Evolutionary conservation across 2,329 filamentous ascomycete species (phyloP).

Genomic region (Escovopsis sp.): DNA sequence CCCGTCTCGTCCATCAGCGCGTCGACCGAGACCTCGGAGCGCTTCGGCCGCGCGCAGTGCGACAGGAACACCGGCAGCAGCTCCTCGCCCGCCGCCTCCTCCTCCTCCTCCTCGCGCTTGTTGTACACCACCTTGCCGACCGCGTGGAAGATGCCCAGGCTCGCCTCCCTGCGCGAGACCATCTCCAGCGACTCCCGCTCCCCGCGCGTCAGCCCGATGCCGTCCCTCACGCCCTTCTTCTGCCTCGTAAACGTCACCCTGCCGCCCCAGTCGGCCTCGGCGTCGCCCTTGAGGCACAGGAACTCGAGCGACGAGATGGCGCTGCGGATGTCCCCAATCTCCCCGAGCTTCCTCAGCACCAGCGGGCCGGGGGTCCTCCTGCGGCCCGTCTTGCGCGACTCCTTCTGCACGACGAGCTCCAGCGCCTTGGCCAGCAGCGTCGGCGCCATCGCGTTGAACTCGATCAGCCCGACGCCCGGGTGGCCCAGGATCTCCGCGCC

Average conservation of each 20-base stretch:
- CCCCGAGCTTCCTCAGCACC: constrained; percentile 65
- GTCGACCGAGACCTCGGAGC: constrained; percentile 54
- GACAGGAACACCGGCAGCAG: constrained; percentile 48
- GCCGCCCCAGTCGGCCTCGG: constrained; percentile 59
- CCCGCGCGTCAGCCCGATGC: constrained; percentile 51
- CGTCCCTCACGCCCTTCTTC: constrained; percentile 45
- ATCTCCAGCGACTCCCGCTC: constrained; percentile 69
- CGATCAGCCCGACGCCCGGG: constrained; percentile 62
- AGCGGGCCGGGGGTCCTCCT: constrained; percentile 61
- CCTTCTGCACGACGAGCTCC: constrained; percentile 69
- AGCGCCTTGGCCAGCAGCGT: constrained; percentile 76
- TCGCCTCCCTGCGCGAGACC: constrained; percentile 76
- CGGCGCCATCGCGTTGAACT: constrained; percentile 85
- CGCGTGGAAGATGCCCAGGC: constrained; percentile 87
- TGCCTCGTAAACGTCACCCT: constrained; percentile 56
- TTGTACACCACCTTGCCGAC: constrained; percentile 96
- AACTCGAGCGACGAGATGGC: constrained; percentile 91
- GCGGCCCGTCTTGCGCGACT: constrained; percentile 64
- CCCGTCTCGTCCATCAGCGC: constrained; percentile 83
- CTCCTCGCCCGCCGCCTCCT: constrained; percentile 30
- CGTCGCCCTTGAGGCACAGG: constrained; percentile 68
- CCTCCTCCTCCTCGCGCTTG: constrained; percentile 52
- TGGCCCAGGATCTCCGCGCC: constrained; percentile 77
- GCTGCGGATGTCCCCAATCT: constrained; percentile 82
- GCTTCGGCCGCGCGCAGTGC: constrained; percentile 42